Base-by-base conservation (phyloP, 495 filamentous ascomycete genomes). In the Poronia punctata region DNA sequence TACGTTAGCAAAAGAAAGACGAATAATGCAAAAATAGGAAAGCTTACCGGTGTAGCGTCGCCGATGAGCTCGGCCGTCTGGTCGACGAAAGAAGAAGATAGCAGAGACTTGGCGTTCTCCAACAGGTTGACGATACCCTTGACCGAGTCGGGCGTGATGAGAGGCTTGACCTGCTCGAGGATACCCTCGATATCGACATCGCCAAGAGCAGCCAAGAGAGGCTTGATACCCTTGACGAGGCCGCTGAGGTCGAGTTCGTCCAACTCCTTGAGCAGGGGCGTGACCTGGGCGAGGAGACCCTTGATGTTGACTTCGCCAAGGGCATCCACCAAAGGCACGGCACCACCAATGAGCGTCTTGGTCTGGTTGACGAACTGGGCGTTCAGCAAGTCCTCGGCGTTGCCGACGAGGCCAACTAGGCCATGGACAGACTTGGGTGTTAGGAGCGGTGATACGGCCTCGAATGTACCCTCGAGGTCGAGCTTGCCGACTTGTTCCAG, bases 1-100 rank as follows among this genome's bases (percentile, higher is more conserved):
- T 10, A n/a, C 11, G 30, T 57, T 43, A 54, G 54, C 35, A 44
- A 33, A 24, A 7, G 19, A 26, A 20, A 10, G 15, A 22, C 5
- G 11, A 19, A 23, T 6, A 26, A 25, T n/a, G n/a, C n/a, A n/a
- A 1, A 9, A 43, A 24, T n/a, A 30, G 26, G 15, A 10, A 12
- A 36, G 48, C 66, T 58, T 62, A 74, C 70, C 50, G 70, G 65
- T 35, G 69, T 68, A 38, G 62, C 67, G 49, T 72, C 70, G 32
- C 67, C 68, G 49, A 75, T 69, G 35, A 75, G 41, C 18, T 66
- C 65, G 1, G 61, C 62, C 20, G 71, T 75, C 31, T 75, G 65
- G 26, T 64, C 43, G 40, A 72, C 55, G 23, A 71, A 71, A 5
- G 46, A 35, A 17, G 55, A 29, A 3, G 61, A 58, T 31, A 74